Conservation (phyloP, 2,329 filamentous ascomycete species). For the Plectosphaerella cucumerina region DNA sequence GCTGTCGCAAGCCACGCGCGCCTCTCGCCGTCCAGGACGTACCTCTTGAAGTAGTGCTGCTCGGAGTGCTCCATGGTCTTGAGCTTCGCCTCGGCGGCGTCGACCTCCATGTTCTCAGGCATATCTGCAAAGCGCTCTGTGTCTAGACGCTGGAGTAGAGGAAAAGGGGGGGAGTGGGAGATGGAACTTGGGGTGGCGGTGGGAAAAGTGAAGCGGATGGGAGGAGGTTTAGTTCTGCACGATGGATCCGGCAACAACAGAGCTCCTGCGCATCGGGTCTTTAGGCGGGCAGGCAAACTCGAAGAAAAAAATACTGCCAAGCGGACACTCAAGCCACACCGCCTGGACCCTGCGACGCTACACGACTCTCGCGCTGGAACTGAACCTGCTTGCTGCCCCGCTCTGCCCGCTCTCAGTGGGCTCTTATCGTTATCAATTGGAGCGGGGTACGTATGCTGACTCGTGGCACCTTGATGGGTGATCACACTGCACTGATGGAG, state of each 20-base stretch:
- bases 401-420: not conserved
- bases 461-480: not conserved
- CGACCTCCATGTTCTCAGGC: conserved; percentile 51
- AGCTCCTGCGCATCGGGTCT: not conserved
- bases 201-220: not conserved
- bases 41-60: conserved; percentile 99
- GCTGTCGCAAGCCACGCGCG: not conserved
- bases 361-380: not conserved
- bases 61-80: conserved; percentile 85
- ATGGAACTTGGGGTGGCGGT: not conserved
- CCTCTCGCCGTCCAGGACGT: conserved; percentile 11
- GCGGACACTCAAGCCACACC: not conserved
- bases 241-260: not conserved
- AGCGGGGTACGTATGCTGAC: not conserved
- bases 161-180: not conserved
- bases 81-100: conserved; percentile 58
- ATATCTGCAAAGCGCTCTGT: not conserved
- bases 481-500: too few relatives aligned
- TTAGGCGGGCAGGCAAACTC: not conserved
- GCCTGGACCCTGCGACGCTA: not conserved
- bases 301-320: not conserved
- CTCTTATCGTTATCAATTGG: not conserved
- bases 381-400: not conserved
- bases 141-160: too few relatives aligned
- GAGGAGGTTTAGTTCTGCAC: not conserved